These are phyloP conservation scores for Nakazawaea ambrosiae DNA, from an alignment of 805 yeast species.

Conservation along the genomic window DNA sequence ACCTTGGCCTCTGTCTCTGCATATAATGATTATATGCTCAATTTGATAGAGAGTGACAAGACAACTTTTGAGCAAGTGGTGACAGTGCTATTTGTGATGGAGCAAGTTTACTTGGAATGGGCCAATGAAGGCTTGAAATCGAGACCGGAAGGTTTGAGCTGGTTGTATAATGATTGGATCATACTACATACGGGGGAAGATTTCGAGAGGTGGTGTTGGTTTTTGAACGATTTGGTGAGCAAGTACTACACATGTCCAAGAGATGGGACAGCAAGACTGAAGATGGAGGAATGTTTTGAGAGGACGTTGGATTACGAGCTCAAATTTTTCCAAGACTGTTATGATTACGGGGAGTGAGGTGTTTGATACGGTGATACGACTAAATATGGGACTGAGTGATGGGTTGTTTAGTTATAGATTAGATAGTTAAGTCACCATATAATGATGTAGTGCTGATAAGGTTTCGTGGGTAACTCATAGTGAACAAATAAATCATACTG, in stretches of 20 bases:
- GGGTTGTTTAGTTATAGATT: no score
- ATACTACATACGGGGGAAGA: slow-evolving; percentile 41
- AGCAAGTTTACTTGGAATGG: slow-evolving; percentile 46
- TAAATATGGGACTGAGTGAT: no score
- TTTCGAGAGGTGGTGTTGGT: slow-evolving; percentile 41
- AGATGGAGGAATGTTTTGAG: slow-evolving; percentile 25
- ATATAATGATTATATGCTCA: slow-evolving; percentile 20
- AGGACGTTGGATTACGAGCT: slow-evolving; percentile 33
- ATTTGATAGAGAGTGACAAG: slow-evolving; percentile 21
- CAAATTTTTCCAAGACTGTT: slow-evolving; percentile 42
- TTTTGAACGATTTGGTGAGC: slow-evolving; percentile 36
- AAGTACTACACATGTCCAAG: slow-evolving; percentile 11
- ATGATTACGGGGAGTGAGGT: no score
- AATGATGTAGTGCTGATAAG: no score
- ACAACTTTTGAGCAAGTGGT: slow-evolving; percentile 32
- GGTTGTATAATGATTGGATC: slow-evolving; percentile 46
- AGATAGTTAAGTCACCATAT: no score
- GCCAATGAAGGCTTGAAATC: slow-evolving; percentile 29
- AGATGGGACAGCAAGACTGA: slow-evolving; percentile 12
- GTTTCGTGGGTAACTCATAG: no score
- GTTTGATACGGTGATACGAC: no score
- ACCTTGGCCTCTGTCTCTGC: background rate
- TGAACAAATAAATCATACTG: no score
- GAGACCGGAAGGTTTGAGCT: slow-evolving; percentile 26
- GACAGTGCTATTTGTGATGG: slow-evolving; percentile 40